Evolutionary conservation across 2,329 filamentous ascomycete genomes (phyloP).

Genomic region (Plectosphaerella cucumerina): DNA sequence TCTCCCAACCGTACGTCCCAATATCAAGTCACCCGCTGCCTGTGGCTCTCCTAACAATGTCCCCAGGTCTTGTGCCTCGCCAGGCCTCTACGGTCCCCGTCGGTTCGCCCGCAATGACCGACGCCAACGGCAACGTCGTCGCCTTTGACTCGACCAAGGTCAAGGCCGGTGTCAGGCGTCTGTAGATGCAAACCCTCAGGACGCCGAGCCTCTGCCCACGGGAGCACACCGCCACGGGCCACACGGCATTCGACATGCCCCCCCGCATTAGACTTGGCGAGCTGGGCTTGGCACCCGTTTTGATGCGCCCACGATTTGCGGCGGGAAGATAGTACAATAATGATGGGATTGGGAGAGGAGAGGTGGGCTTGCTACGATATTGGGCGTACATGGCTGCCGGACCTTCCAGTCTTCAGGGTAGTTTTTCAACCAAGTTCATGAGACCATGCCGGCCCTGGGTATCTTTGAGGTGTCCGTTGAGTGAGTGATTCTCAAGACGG

Average conservation of each 20-base stretch:
- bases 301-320: too few relatives aligned
- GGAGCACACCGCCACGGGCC: not conserved
- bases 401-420: not conserved
- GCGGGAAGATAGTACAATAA: not conserved
- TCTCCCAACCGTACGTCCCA: conserved; percentile 15
- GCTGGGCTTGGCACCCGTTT: not conserved
- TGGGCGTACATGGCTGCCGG: not conserved
- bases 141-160: conserved; percentile 39
- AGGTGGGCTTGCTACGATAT: not conserved
- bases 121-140: conserved; percentile 38
- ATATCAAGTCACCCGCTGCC: conserved; percentile 8
- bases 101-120: conserved; percentile 41
- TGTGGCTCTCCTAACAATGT: conserved; percentile 5
- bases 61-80: conserved; percentile 26
- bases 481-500: too few relatives aligned
- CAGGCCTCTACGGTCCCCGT: conserved; percentile 25
- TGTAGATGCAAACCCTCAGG: not conserved
- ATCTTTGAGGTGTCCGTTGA: too few relatives aligned
- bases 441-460: not conserved
- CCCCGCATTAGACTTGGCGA: not conserved
- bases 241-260: not conserved
- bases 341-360: not conserved
- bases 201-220: too few relatives aligned
- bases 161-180: not conserved
- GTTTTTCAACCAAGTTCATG: not conserved